Percentiles rank a stretch among this genome's conserved stretches.
Conservation (phyloP, 2,329 filamentous ascomycete genomes). For the Neophaeococcomyces aloes region DNA sequence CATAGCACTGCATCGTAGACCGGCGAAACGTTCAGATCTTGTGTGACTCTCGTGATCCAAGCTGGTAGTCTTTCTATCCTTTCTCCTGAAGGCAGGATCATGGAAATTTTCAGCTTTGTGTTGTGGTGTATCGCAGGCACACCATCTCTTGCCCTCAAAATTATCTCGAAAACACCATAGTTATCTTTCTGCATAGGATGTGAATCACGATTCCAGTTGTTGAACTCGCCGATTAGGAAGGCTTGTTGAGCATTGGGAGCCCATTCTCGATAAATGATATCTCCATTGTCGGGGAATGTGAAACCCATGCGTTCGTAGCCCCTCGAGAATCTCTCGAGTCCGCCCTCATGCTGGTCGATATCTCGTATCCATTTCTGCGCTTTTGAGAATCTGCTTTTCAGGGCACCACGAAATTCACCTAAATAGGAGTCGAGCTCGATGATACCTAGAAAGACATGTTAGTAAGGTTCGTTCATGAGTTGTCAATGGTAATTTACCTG, state of each 20-base stretch:
- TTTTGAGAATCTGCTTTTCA: constrained; percentile 66
- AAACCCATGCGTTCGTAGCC: constrained; percentile 81
- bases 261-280: constrained; percentile 91
- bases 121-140: constrained; percentile 76
- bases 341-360: constrained; percentile 75
- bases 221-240: constrained; percentile 89
- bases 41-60: constrained; percentile 96
- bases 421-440: constrained; percentile 82
- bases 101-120: constrained; percentile 91
- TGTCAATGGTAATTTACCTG: neutral
- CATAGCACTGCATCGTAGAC: constrained; percentile 94
- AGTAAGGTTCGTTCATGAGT: neutral
- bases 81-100: constrained; percentile 68
- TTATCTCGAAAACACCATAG: constrained; percentile 81
- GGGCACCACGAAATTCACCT: constrained; percentile 65
- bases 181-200: constrained; percentile 78
- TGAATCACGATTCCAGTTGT: constrained; percentile 74
- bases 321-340: constrained; percentile 81
- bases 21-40: constrained; percentile 79
- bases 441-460: constrained; percentile 51
- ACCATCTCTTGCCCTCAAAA: constrained; percentile 61
- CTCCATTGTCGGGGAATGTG: constrained; percentile 68
- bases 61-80: constrained; percentile 79
- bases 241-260: constrained; percentile 80
- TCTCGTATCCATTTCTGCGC: constrained; percentile 78